Base-by-base conservation (phyloP, 169 alveolate genomes). In the Eimeria acervulina region DNA sequence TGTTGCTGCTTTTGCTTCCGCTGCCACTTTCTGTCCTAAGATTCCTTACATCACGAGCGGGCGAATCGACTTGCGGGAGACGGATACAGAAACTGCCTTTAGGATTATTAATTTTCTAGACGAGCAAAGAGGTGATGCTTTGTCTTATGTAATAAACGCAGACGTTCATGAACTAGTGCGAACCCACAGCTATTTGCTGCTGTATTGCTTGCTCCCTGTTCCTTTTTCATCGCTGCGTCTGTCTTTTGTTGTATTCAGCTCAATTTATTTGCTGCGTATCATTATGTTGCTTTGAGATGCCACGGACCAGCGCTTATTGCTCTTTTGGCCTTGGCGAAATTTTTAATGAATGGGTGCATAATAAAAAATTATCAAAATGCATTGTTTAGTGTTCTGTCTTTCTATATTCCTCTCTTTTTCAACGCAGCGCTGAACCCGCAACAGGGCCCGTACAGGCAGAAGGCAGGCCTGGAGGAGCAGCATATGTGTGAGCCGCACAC, bases 51-150 rank as follows among this genome's bases (percentile, higher is more conserved):
- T 98, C 33, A 97, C 97, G 93, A 97, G 97, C 81, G 99, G 99
- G 33, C 95, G 97, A 68, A 97, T 98, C 23, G 99, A 98, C 96
- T 88, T 98, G 66, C 97, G 98, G 81, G 98, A 97, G 78, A 98
- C 98, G 33, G 99, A 98, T 81, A 98, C 99, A 36, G 99, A 98
- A 95, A 98, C 99, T 8, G 98, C 99, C 70, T 98, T 98, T 96
- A 96, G 98, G 63, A 98, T 98, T 36, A 97, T 98, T 66, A 97
- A 98, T 59, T 98, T 97, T 89, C 96, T 98, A 33, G 99, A 98
- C 76, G 99, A 98, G 70, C 97, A 97, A 76, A 96, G 96, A 90
- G 97, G 98, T 97, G 12, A 2, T 12, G 66, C 66, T 8, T 13
- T 19, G 55, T 12, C 55, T 47, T 55, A 26, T 26, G 1, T 1